Evolutionary conservation across 345 rosid species (phyloP).

Genomic region (Citrus reticulata): DNA sequence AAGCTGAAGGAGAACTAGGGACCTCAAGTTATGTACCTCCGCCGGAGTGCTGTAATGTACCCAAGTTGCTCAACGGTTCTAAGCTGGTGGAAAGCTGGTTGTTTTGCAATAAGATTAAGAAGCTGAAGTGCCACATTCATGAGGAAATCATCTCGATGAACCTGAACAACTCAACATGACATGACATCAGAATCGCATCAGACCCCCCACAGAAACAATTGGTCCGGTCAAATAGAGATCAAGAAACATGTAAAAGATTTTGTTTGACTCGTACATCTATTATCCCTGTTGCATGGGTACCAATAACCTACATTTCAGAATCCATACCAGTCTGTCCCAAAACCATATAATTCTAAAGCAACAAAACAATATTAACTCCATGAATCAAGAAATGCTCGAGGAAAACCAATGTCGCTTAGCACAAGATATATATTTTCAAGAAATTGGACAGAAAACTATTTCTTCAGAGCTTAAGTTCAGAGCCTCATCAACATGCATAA

Average conservation of each 20-base stretch:
- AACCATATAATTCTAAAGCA: not conserved
- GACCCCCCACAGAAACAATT: not conserved
- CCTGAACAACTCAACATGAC: constrained; percentile 36
- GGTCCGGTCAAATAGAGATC: not conserved
- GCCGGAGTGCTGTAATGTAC: constrained; percentile 67
- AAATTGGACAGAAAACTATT: not conserved
- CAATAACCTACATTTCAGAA: not conserved
- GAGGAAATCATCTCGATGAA: constrained; percentile 72
- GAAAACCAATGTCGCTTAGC: not conserved
- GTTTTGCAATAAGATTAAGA: constrained; percentile 72
- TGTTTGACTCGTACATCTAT: not conserved
- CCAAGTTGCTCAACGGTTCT: constrained; percentile 96
- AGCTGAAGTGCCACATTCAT: constrained; percentile 84
- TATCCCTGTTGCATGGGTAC: not conserved
- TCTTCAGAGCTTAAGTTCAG: not conserved
- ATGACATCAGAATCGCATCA: constrained; percentile 11
- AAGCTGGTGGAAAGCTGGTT: constrained; percentile 95
- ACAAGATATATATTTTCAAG: not conserved
- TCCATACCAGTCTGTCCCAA: not conserved
- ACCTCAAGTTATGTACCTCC: constrained; percentile 42
- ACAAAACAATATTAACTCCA: not conserved
- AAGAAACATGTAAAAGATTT: not conserved
- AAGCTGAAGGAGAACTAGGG: not conserved
- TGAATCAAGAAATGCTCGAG: not conserved
- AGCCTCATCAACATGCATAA: not conserved